Base-by-base conservation (phyloP, 2,329 filamentous ascomycete species). In the Diaporthe citrichinensis region DNA sequence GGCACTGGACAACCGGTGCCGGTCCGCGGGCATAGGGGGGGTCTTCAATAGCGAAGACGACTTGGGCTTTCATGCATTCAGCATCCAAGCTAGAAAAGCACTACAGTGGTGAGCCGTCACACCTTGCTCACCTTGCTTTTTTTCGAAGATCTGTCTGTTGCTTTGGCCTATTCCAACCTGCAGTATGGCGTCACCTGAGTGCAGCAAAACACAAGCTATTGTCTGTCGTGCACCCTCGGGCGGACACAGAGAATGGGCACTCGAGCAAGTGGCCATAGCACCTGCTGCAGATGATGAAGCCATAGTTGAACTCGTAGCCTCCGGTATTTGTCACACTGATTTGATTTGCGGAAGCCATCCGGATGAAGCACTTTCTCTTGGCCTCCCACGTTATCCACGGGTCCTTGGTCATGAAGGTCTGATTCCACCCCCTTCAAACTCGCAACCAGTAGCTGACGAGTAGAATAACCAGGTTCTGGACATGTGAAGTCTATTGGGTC, bases 241-340 rank as follows among this genome's bases (percentile, higher is more conserved):
- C 17, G 55, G 55, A 2, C 9, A 58, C 6, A 58, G 55, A 31
- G 5, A 34, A 9, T 58, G 55, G 55, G 28, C 28, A 20, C 31
- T 58, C 12, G 55, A 58, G 55, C 20, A 58, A 14, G 55, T 58
- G 55, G 15, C 28, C 15, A 28, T 58, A 10, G 28, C 55, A 7
- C 55, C 55, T 34, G 28, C 55, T 20, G 55, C 28, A 58, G 55
- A 58, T 31, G 55, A 58, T 15, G 55, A 58, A 58, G 55, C 17
- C 55, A 17, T 34, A 14, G 55, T 58, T 10, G 55, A 58, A 31
- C 4, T 58, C 2, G 55, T 58, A 9, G 55, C 55, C 55, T 12
- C 55, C 28, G 55, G 55, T 28, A 58, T 58, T 9, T 58, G 55
- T 34, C 55, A 58, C 55, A 58, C 55, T 58, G 55, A 58, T 23